These are phyloP conservation scores for Fusarium sp. DNA, from an alignment of 2,329 filamentous ascomycete species.

Conservation along the genomic window DNA sequence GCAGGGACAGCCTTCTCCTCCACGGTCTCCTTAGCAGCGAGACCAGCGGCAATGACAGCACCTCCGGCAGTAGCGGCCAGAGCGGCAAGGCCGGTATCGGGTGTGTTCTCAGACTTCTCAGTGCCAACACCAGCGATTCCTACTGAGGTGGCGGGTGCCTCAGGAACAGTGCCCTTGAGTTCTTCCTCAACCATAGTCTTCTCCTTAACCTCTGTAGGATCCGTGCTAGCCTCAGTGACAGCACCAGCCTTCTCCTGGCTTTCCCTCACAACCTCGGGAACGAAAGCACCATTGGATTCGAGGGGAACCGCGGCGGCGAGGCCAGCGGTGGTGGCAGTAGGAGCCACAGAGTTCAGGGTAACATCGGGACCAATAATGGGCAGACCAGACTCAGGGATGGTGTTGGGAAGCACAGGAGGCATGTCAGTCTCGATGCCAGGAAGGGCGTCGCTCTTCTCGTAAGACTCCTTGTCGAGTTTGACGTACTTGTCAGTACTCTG, in stretches of 20 bases:
- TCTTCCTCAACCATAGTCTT: conserved; percentile 80
- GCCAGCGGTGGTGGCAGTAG: conserved; percentile 74
- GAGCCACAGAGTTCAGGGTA: conserved; percentile 65
- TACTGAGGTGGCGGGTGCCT: conserved; percentile 69
- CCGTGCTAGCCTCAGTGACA: conserved; percentile 76
- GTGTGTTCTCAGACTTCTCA: conserved; percentile 63
- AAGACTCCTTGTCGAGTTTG: conserved; percentile 85
- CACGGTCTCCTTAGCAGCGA: conserved; percentile 53
- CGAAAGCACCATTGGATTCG: conserved; percentile 60
- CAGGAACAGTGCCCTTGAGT: conserved; percentile 74
- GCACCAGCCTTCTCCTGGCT: conserved; percentile 76
- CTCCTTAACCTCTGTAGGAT: conserved; percentile 74
- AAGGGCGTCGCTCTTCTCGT: conserved; percentile 81
- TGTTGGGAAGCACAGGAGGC: conserved; percentile 69
- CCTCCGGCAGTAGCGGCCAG: conserved; percentile 54
- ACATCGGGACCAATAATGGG: conserved; percentile 68
- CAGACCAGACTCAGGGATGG: conserved; percentile 87
- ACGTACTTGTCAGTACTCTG: conserved; percentile 80
- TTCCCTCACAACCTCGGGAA: conserved; percentile 72
- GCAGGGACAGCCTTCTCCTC: conserved; percentile 56
- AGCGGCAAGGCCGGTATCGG: conserved; percentile 58
- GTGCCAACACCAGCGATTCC: conserved; percentile 66
- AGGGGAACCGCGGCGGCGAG: conserved; percentile 77
- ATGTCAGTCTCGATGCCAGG: conserved; percentile 65
- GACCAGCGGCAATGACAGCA: conserved; percentile 50